These are phyloP conservation scores for Exophiala calicioides DNA, from an alignment of 2,329 filamentous ascomycete species.

Conservation along the genomic window DNA sequence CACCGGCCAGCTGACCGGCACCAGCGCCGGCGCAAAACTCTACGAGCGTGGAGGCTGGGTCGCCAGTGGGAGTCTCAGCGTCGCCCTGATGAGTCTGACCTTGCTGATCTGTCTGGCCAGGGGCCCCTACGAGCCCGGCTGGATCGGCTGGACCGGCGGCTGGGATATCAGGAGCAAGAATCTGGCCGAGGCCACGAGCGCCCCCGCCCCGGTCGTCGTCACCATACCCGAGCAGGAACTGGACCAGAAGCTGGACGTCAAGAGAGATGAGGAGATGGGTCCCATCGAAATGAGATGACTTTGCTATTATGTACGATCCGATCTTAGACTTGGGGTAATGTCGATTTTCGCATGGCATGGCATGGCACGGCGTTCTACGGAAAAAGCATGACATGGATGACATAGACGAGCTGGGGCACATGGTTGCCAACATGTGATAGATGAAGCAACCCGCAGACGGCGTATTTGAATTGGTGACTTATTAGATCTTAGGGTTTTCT, in stretches of 20 bases:
- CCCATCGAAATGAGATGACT: too few relatives aligned
- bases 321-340: too few relatives aligned
- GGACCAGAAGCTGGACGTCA: constrained; percentile 7
- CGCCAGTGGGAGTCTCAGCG: constrained; percentile 56
- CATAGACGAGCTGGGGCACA: too few relatives aligned
- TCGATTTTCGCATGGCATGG: too few relatives aligned
- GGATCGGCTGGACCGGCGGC: constrained; percentile 63
- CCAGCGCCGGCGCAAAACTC: constrained; percentile 59
- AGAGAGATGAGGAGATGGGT: too few relatives aligned
- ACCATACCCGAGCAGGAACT: not conserved
- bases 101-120: constrained; percentile 50
- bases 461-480: too few relatives aligned
- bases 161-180: constrained; percentile 46
- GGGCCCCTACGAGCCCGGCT: constrained; percentile 59
- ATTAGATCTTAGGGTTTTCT: too few relatives aligned
- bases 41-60: constrained; percentile 61
- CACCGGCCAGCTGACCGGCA: constrained; percentile 72
- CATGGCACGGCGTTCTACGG: too few relatives aligned
- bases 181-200: constrained; percentile 23
- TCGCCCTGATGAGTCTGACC: constrained; percentile 55
- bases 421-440: too few relatives aligned
- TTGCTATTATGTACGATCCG: too few relatives aligned
- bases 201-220: constrained; percentile 6
- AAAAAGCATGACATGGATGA: too few relatives aligned
- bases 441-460: too few relatives aligned